Evolutionary conservation across 805 yeast genomes (phyloP), one percentile per base, ranked within the genome.

Genomic region (Sugiyamaella americana): DNA sequence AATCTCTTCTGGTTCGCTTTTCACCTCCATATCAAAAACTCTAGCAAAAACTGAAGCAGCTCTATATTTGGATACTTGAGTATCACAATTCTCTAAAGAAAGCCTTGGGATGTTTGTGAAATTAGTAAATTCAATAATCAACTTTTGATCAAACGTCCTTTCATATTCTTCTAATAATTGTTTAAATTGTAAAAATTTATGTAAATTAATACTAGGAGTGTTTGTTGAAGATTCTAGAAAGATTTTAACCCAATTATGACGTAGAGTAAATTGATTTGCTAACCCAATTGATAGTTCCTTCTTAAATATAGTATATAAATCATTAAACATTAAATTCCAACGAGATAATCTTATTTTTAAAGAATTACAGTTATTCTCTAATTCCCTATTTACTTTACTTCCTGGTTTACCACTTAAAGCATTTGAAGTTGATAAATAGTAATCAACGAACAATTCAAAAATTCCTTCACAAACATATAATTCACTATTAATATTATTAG

Each of bases 31-130:
- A 17, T 51, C 48, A 41, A 79, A 68, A 5, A 80, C 72, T 16
- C 67, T 68, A 2, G 86, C 73, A 55, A 85, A 84, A 10, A 80
- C 73, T 0, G 82, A 68, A 38, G 87, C 75, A 0, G 91, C 85
- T 22, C 79, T 77, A 11, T 85, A 70, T 43, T 87, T 85, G 1
- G 89, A 81, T 17, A 80, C 66, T 55, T 87, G 89, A 3, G 78
- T 69, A 30, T 71, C 71, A 5, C 86, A 71, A 3, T 75, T 69
- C 0, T 69, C 65, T 1, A 62, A 43, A 37, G 73, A 79, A 2
- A 89, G 62, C 1, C 71, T 66, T 1, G 87, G 82, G 13, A 89
- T 76, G 47, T 73, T 67, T 1, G 71, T 67, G 53, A 74, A 83
- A 58, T 88, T 87, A 1, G 78, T 71, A 60, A 75, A 79, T 0